These are phyloP conservation scores for Whalleya microplaca DNA, from an alignment of 2,329 filamentous ascomycete species.

Conservation along the genomic window DNA sequence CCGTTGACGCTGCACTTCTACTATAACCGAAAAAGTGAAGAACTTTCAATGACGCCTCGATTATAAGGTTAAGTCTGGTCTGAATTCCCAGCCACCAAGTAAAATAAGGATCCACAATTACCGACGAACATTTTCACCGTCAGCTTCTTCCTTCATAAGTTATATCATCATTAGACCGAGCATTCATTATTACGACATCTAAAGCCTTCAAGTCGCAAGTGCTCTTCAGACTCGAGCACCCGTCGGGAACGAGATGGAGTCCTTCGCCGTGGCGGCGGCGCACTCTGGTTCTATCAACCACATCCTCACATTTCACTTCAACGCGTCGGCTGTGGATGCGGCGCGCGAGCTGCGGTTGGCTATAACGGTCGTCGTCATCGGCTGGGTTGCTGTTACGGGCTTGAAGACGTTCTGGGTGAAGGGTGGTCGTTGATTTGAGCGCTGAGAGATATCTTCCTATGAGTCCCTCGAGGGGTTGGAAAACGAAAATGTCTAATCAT, in stretches of 20 bases:
- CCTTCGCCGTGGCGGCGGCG: slow-evolving; percentile 39
- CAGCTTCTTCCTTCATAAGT: too few species aligned
- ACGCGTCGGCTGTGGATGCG: slow-evolving; percentile 30
- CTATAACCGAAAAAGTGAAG: too few species aligned
- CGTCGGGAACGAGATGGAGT: slow-evolving; percentile 36
- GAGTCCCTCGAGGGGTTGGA: too few species aligned
- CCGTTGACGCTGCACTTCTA: too few species aligned
- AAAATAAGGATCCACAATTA: too few species aligned
- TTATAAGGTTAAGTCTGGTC: too few species aligned
- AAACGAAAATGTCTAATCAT: too few species aligned
- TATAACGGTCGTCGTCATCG: slow-evolving; percentile 34
- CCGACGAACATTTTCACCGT: too few species aligned
- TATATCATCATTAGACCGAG: too few species aligned
- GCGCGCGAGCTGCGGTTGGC: slow-evolving; percentile 38
- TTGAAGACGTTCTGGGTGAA: slow-evolving; percentile 28
- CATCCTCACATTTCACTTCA: slow-evolving; percentile 37
- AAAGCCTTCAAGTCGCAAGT: background rate
- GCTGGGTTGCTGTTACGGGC: slow-evolving; percentile 40
- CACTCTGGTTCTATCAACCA: slow-evolving; percentile 42
- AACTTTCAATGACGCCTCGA: too few species aligned
- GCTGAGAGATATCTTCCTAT: background rate
- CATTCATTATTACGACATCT: too few species aligned
- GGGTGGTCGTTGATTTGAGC: background rate
- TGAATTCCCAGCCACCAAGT: too few species aligned
- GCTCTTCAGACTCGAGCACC: background rate